A percentile compares a stretch with the other conserved stretches of the same genome.
Evolutionary conservation across 441 rosid species (phyloP).

Genomic region (Syzygium malaccense): DNA sequence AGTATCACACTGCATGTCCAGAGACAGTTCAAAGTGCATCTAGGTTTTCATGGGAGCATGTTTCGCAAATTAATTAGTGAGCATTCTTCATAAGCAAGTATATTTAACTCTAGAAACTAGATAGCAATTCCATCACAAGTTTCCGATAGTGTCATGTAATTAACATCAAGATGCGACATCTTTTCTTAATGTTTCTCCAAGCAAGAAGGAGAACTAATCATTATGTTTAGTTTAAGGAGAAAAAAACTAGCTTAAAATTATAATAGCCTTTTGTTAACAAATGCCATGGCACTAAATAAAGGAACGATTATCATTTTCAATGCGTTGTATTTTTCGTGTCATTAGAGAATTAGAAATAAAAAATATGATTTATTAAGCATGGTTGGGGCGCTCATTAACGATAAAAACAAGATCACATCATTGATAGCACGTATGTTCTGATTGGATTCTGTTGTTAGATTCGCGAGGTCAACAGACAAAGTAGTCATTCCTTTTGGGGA

Average conservation of each 20-base stretch:
- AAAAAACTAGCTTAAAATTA: too few relatives aligned
- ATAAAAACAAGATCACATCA: neutral
- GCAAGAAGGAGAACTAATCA: neutral
- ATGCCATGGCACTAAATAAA: neutral
- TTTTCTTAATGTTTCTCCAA: neutral
- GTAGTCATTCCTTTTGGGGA: neutral
- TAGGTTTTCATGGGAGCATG: neutral
- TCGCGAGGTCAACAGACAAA: neutral
- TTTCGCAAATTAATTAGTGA: neutral
- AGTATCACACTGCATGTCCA: neutral
- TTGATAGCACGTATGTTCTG: neutral
- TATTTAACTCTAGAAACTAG: neutral
- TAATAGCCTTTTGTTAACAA: too few relatives aligned
- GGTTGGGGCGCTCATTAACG: neutral
- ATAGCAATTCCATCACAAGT: neutral
- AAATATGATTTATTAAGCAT: neutral
- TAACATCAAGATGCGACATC: neutral
- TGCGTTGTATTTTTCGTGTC: neutral
- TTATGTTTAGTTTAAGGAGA: neutral
- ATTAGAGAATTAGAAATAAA: neutral
- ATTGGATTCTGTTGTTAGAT: neutral
- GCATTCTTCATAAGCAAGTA: neutral
- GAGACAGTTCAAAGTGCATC: neutral
- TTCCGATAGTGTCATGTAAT: neutral
- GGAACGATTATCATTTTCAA: neutral